phyloP scores from a whole-genome alignment of 495 filamentous ascomycete species.

The Tuber aestivum region DNA sequence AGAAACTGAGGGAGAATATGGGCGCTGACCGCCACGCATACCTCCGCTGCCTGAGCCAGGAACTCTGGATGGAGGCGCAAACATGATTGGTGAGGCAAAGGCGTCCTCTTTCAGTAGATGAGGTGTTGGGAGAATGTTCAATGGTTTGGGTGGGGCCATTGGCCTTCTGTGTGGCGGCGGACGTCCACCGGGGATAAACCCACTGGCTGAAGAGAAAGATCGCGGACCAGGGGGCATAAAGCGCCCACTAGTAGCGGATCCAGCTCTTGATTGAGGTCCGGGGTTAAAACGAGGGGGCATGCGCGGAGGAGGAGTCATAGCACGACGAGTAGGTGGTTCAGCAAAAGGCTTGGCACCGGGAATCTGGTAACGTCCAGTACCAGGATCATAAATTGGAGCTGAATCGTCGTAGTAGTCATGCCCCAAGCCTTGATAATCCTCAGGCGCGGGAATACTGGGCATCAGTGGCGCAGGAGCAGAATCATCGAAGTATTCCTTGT shows the following conservation, averaged over 20 bases:
- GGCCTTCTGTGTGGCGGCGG: conserved; percentile 54
- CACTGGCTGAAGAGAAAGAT: conserved; percentile 38
- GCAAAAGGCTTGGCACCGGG: conserved; percentile 61
- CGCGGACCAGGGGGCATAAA: conserved; percentile 49
- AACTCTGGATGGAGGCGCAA: conserved; percentile 75
- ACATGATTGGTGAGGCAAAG: conserved; percentile 71
- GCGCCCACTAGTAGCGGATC: conserved; percentile 46
- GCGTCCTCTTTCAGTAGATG: conserved; percentile 79
- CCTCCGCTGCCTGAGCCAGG: conserved; percentile 68
- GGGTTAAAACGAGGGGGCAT: conserved; percentile 62
- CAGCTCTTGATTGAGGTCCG: conserved; percentile 51
- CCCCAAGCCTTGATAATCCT: conserved; percentile 15
- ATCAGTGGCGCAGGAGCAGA: conserved; percentile 55
- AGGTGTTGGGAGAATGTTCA: conserved; percentile 75
- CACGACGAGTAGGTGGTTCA: conserved; percentile 75
- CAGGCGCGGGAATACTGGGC: conserved; percentile 39
- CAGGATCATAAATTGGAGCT: conserved; percentile 64
- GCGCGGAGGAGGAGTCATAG: conserved; percentile 92
- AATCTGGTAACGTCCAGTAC: conserved; percentile 66
- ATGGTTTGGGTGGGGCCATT: conserved; percentile 65
- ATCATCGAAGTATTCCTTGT: conserved; percentile 98
- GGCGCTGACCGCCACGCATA: conserved; percentile 65
- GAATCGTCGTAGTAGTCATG: conserved; percentile 46
- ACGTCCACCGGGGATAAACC: conserved; percentile 40
- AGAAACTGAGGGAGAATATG: conserved; percentile 64